Base-by-base conservation (phyloP, 768 basidiomycete genomes). In the Mycena vulgaris region DNA sequence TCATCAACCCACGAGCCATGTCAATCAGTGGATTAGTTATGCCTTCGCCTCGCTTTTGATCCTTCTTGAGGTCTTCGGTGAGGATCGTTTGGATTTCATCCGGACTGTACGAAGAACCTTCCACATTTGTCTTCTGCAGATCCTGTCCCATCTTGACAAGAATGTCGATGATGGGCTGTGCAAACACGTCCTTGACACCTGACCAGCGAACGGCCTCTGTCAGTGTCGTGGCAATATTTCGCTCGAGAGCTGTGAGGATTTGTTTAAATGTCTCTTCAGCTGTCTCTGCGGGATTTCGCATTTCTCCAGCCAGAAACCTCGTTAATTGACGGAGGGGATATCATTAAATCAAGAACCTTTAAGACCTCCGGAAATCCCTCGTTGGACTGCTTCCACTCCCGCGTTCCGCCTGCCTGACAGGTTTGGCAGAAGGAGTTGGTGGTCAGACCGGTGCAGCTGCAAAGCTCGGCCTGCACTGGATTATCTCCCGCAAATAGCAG, bases 381-480 rank as follows among this genome's bases (percentile, higher is more conserved):
- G 33, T 58, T 31, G 0, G 74, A 59, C 37, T 69, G 61, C 52
- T 82, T 82, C 39, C 74, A 68, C 0, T 19, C 74, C 8, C 63
- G 45, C 0, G 72, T 79, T 1, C 82, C 77, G 0, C 82, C 77
- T 2, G 77, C 78, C 9, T 79, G 63, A 48, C 83, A 84, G 3
- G 70, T 77, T 1, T 70, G 73, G 27, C 83, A 84, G 35, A 82
- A 75, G 45, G 70, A 77, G 17, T 83, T 83, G 11, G 77, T 76
- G 16, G 61, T 74, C 0, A 82, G 55, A 0, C 83, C 80, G 6
- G 70, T 74, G 10, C 82, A 81, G 27, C 78, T 80, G 49, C 79
- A 83, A 3, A 78, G 72, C 39, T 83, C 79, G 0, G 81, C 77
- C 25, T 82, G 83, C 83, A 83, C 81, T 0, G 78, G 83, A 30